phyloP scores from a whole-genome alignment of 768 basidiomycete genomes.

The Rubroboletus pulcherrimus region DNA sequence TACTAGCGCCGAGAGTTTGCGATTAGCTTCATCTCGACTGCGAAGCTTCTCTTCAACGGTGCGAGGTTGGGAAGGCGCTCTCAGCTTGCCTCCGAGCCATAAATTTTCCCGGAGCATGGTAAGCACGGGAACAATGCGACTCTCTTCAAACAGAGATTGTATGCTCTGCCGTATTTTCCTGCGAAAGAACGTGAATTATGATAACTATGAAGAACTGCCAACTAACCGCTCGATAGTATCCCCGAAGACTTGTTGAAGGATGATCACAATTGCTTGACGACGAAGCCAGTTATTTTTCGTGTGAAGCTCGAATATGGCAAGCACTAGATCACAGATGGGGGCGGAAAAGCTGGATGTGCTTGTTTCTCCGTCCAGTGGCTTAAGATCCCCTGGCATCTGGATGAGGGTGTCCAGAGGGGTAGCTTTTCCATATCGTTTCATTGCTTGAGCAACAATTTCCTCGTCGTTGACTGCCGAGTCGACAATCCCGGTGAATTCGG shows the following conservation, averaged over 20 bases:
- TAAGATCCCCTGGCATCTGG: constrained; percentile 73
- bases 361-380: constrained; percentile 82
- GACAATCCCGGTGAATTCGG: constrained; percentile 81
- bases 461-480: constrained; percentile 79
- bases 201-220: background rate
- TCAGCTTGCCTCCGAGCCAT: constrained; percentile 84
- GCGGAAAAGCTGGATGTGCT: constrained; percentile 86
- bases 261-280: constrained; percentile 92
- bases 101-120: constrained; percentile 65
- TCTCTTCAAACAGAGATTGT: constrained; percentile 60
- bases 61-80: constrained; percentile 56
- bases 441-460: constrained; percentile 76
- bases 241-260: constrained; percentile 92
- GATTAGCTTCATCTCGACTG: constrained; percentile 83
- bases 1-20: constrained; percentile 85
- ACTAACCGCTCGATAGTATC: constrained; percentile 91
- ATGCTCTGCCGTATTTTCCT: constrained; percentile 88
- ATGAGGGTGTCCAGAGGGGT: constrained; percentile 66
- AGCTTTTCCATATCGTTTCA: constrained; percentile 64
- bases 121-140: constrained; percentile 66
- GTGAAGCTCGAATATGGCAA: constrained; percentile 92
- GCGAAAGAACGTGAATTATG: constrained; percentile 5
- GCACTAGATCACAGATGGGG: constrained; percentile 89
- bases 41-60: constrained; percentile 75
- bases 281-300: constrained; percentile 97